A percentile compares a stretch with the other conserved stretches of the same genome.
These are phyloP conservation scores for Malania oleifera DNA, from an alignment of 164 flowering plant species.

Conservation along the genomic window DNA sequence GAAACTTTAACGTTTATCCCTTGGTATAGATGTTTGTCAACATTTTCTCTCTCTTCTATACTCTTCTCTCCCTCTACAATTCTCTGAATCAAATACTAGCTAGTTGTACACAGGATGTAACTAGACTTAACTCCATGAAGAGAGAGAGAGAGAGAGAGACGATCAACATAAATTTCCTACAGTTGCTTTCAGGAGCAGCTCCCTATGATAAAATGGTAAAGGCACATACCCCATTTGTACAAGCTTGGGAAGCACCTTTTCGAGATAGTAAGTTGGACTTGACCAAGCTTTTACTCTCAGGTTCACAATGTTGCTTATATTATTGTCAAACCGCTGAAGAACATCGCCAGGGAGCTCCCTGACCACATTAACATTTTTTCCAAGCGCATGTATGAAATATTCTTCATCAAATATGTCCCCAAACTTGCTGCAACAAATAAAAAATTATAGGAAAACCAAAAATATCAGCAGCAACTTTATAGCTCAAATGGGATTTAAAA, in stretches of 20 bases:
- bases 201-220: neutral
- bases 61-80: too few relatives aligned
- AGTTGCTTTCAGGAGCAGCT: neutral
- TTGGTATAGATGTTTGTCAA: too few relatives aligned
- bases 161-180: too few relatives aligned
- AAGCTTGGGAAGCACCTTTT: constrained; percentile 80
- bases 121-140: too few relatives aligned
- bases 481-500: neutral
- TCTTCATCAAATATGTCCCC: constrained; percentile 93
- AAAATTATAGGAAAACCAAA: neutral
- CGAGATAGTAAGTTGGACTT: constrained; percentile 61
- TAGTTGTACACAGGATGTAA: too few relatives aligned
- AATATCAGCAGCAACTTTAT: neutral
- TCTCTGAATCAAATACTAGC: too few relatives aligned
- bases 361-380: constrained; percentile 65
- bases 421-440: constrained; percentile 61
- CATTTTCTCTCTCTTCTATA: too few relatives aligned
- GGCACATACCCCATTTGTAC: constrained; percentile 51
- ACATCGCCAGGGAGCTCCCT: constrained; percentile 73
- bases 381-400: constrained; percentile 61
- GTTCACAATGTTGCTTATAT: constrained; percentile 81
- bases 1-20: too few relatives aligned
- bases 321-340: constrained; percentile 63
- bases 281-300: constrained; percentile 94
- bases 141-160: too few relatives aligned